A percentile compares a stretch with the other conserved stretches of the same genome.
phyloP scores from a whole-genome alignment of 2,329 filamentous ascomycete genomes.

The Fusarium pseudonygamai region DNA sequence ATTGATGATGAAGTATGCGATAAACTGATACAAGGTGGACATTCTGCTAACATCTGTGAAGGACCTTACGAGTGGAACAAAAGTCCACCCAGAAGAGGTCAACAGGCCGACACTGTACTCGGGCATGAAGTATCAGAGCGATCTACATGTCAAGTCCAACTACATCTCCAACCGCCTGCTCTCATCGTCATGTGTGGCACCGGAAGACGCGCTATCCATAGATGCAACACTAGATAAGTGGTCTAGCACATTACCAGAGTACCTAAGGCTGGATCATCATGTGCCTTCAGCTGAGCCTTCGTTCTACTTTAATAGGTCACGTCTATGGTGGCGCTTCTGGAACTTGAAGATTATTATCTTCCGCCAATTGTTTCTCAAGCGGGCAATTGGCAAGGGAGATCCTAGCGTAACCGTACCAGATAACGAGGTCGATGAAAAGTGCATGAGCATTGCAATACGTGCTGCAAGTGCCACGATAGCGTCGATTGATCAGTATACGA shows the following conservation, averaged over 20 bases:
- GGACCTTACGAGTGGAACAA: not conserved
- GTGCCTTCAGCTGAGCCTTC: not conserved
- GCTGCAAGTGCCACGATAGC: not conserved
- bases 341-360: not conserved
- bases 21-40: rapidly evolving
- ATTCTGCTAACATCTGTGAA: not conserved
- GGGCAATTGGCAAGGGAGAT: not conserved
- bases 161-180: not conserved
- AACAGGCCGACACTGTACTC: not conserved
- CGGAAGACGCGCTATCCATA: not conserved
- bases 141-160: not conserved
- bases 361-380: not conserved
- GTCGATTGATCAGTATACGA: not conserved
- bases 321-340: not conserved
- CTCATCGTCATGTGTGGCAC: not conserved
- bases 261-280: not conserved
- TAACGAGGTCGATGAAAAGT: not conserved
- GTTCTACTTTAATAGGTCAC: not conserved
- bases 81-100: not conserved
- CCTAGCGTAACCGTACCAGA: rapidly evolving
- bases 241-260: not conserved
- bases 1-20: not conserved
- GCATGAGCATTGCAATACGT: not conserved
- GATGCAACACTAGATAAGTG: not conserved
- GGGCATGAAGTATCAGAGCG: not conserved